A percentile compares a stretch with the other conserved stretches of the same genome.
Conservation (phyloP, 805 yeast genomes). For the Cyberlindnera misumaiensis region DNA sequence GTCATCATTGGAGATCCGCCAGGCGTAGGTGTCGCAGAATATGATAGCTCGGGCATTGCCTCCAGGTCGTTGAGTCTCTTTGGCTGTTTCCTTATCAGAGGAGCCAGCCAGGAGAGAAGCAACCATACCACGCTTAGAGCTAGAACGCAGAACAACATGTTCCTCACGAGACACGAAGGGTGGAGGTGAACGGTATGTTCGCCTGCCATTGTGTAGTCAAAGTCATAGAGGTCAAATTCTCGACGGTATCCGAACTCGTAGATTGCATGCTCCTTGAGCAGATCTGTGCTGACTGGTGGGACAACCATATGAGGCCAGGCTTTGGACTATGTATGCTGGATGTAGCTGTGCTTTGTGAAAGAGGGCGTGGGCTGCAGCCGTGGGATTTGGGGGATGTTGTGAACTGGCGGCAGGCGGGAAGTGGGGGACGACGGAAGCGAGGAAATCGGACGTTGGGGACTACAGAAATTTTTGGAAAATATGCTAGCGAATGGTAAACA, state of each 20-base stretch:
- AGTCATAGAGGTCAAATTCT: constrained; percentile 12
- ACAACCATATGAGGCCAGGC: too few relatives aligned
- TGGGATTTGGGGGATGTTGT: too few relatives aligned
- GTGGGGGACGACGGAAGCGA: too few relatives aligned
- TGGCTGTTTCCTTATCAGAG: too few relatives aligned
- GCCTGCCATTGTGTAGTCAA: constrained; percentile 13
- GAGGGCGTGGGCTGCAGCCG: too few relatives aligned
- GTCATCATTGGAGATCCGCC: constrained; percentile 2
- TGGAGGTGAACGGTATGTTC: constrained; percentile 1
- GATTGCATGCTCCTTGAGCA: constrained; percentile 24
- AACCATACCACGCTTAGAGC: neutral
- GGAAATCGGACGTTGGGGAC: too few relatives aligned
- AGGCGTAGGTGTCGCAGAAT: constrained; percentile 5
- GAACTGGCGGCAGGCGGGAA: too few relatives aligned
- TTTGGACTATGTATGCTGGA: neutral
- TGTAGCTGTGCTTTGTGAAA: too few relatives aligned
- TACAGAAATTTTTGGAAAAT: too few relatives aligned
- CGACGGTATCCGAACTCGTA: constrained; percentile 16
- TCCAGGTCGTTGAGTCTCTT: too few relatives aligned
- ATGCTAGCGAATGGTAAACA: too few relatives aligned
- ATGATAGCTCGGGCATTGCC: constrained; percentile 6
- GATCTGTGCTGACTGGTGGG: constrained; percentile 18
- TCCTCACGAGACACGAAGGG: too few relatives aligned
- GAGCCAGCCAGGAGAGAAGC: neutral
- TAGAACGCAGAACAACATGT: neutral